Evolutionary conservation across 1,284 basidiomycete species (phyloP), one percentile per base, ranked within the genome.

Genomic region (Irpex sp.): DNA sequence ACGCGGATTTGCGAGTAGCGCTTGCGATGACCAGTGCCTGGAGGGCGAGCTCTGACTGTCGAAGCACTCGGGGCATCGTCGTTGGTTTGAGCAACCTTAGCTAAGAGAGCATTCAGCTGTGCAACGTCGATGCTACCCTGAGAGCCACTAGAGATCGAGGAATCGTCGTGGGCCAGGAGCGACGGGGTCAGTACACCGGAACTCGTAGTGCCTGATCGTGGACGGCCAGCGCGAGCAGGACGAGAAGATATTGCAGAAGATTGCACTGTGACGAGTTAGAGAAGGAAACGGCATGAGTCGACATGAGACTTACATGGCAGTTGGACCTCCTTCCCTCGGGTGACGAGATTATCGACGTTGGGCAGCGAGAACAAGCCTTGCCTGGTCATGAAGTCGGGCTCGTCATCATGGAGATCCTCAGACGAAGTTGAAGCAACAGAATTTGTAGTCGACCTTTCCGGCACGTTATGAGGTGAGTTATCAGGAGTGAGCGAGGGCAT

Each of bases 41-140:
- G 81, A 44, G 84, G 80, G 17, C 85, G 79, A 15, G 83, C 62
- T 36, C 73, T 66, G 17, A 70, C 63, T 17, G 58, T 58, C 37
- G 75, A 68, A 40, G 69, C 66, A 40, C 73, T 21, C 69, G 80
- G 19, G 78, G 78, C 59, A 49, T 74, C 57, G 76, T 81, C 74
- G 17, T 66, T 62, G 0, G 76, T 74, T 19, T 75, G 72, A 2
- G 77, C 72, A n/a, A 72, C 64, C 58, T 85, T 85, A 2, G 83
- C 72, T n/a, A 92, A 79, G 19, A 85, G 72, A 2, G 75, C 67
- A 66, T 83, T 85, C 47, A 93, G 73, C 2, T 86, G 84, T 0
- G 81, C 80, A 3, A 92, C 70, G 71, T 93, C 91, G 64, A 92
- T 87, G 74, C 89, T 91, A 0, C 86, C 90, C 70, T 89, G 83